These are phyloP conservation scores for Heterobasidion irregulare DNA, from an alignment of 1,284 basidiomycete species.

Conservation along the genomic window DNA sequence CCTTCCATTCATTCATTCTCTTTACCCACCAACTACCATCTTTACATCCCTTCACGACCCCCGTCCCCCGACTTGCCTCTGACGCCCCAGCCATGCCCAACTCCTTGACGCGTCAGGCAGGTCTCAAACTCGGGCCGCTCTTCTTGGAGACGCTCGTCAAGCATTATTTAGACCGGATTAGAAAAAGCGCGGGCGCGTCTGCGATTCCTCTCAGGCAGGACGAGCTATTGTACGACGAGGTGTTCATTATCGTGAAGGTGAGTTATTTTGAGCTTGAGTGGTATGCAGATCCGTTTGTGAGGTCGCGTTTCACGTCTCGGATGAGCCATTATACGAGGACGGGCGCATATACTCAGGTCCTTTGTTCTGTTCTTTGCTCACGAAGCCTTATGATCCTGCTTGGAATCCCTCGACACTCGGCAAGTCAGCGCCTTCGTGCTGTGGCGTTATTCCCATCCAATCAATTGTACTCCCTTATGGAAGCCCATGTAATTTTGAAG, in stretches of 20 bases:
- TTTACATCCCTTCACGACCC: no score
- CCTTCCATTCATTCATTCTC: no score
- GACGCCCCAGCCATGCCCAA: constrained; percentile 16
- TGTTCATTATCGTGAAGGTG: constrained; percentile 67
- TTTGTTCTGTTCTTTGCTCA: no score
- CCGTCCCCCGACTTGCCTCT: no score
- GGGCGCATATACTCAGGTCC: no score
- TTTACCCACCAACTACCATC: no score
- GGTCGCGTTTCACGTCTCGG: background rate
- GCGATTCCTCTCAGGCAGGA: constrained; percentile 40
- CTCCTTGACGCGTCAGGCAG: constrained; percentile 41
- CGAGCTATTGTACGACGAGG: constrained; percentile 71
- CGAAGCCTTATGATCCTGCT: background rate
- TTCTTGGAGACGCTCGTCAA: constrained; percentile 66
- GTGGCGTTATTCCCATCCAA: no score
- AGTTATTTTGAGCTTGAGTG: constrained; percentile 11
- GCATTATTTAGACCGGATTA: constrained; percentile 63
- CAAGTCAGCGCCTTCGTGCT: no score
- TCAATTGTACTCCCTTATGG: no score
- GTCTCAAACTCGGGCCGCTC: constrained; percentile 54
- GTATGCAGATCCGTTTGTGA: background rate
- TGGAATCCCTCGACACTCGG: background rate
- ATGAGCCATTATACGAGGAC: no score
- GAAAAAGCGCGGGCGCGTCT: constrained; percentile 25
- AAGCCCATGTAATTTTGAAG: no score